Evolutionary conservation across 805 yeast species (phyloP).

Genomic region (Starmerella floricola): DNA sequence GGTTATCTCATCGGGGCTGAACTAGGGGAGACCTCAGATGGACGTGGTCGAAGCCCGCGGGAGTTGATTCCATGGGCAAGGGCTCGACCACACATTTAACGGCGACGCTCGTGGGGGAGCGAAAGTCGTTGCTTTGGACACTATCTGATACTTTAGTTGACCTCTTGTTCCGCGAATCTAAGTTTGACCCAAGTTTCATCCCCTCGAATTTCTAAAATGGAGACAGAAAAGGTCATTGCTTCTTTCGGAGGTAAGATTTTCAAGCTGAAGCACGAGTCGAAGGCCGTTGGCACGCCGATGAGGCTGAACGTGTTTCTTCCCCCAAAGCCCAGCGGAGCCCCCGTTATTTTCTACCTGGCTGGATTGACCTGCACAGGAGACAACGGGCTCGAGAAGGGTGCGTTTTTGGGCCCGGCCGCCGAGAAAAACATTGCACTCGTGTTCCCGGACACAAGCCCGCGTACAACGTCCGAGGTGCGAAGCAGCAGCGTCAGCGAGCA

Average conservation of each 20-base stretch:
- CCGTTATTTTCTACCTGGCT: slow-evolving; percentile 67
- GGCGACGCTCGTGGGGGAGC: no score
- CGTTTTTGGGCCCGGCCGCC: slow-evolving; percentile 58
- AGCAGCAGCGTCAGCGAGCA: slow-evolving; percentile 72
- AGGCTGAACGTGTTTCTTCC: slow-evolving; percentile 78
- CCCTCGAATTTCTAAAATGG: slow-evolving; percentile 6
- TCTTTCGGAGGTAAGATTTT: slow-evolving; percentile 59
- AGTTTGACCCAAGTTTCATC: neutral
- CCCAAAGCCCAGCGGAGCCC: slow-evolving; percentile 40
- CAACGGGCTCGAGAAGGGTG: slow-evolving; percentile 85
- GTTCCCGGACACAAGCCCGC: slow-evolving; percentile 94
- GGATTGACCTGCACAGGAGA: slow-evolving; percentile 91
- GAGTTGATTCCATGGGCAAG: no score
- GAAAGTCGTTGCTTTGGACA: no score
- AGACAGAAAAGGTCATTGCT: slow-evolving; percentile 14
- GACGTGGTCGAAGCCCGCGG: no score
- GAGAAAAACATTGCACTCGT: slow-evolving; percentile 76
- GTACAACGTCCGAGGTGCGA: slow-evolving; percentile 28
- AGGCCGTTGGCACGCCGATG: slow-evolving; percentile 57
- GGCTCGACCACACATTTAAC: no score
- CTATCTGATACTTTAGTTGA: neutral
- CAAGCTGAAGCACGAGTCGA: slow-evolving; percentile 66
- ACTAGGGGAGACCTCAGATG: no score
- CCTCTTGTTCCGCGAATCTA: neutral
- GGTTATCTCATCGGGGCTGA: no score